Base-by-base conservation (phyloP, 306 rosid genomes). In the Castanea sativa region DNA sequence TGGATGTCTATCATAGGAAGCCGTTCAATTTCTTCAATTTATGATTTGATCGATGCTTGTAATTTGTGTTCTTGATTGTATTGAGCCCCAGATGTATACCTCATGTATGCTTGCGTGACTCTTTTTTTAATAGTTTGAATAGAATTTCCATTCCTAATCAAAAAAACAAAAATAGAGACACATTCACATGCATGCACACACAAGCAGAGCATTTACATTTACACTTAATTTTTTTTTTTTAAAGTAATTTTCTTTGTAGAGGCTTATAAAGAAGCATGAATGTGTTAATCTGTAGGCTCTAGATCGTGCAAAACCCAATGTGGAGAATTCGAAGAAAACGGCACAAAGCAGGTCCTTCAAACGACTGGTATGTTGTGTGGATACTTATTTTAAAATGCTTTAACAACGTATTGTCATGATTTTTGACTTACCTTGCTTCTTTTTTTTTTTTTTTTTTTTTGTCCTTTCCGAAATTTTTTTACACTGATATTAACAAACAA, bases 231-330 rank as follows among this genome's bases (percentile, higher is more conserved):
- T 35, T 35, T 33, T 33, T 5, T 5, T 5, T 7, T 10, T 10
- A 0, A 45, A 8, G 52, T 11, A 45, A 45, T 45, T 45, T 27
- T 61, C 69, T 61, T 15, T 4, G 18, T 60, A 23, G 19, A 27
- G 38, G 49, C 14, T 35, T 14, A 35, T 67, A 35, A 35, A 35
- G 16, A 59, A 7, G 51, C 51, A 6, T 35, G 38, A 7, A 35
- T 6, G 8, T 56, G 4, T 51, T 81, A 69, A 74, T 78, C 53
- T 82, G 81, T 70, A 94, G 96, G 90, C 96, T 83, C 81, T 94
- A 65, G 97, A 85, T 85, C 97, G 97, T 77, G 98, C 98, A 15
- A 94, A 88, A 86, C 96, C 92, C 18, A 92, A 88, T 69, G 30
- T 30, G 10, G 92, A 86, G 71, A 76, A 68, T 80, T 52, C 87